A percentile compares a stretch with the other conserved stretches of the same genome.
Conservation (phyloP, 495 filamentous ascomycete species). For the Aspergillus wentii region DNA sequence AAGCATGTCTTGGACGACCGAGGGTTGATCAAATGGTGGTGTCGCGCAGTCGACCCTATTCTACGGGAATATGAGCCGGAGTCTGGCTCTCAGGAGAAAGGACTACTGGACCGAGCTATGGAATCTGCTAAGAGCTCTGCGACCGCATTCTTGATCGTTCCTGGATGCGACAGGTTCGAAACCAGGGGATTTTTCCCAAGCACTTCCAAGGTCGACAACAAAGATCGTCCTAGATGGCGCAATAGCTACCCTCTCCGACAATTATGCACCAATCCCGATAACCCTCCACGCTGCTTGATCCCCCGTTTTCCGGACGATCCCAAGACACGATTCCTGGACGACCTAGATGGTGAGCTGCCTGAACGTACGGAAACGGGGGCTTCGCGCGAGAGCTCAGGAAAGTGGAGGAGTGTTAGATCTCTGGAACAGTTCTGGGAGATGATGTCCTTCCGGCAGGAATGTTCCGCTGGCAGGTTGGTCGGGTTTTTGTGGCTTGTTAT, state of each 20-base stretch:
- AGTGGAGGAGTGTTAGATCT: conserved; percentile 77
- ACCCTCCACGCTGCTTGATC: conserved; percentile 80
- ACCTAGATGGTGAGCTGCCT: conserved; percentile 76
- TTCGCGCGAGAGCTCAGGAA: conserved; percentile 44
- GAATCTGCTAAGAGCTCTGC: conserved; percentile 36
- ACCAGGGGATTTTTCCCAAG: conserved; percentile 58
- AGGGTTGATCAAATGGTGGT: conserved; percentile 93
- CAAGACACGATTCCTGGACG: conserved; percentile 84
- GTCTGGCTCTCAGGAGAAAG: conserved; percentile 27
- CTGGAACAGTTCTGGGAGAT: conserved; percentile 96
- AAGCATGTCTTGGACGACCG: conserved; percentile 96
- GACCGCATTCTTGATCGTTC: conserved; percentile 78
- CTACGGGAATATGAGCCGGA: conserved; percentile 44
- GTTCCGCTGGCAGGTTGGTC: conserved; percentile 81
- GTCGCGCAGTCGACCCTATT: conserved; percentile 74
- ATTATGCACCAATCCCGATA: conserved; percentile 48
- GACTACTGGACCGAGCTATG: conserved; percentile 35
- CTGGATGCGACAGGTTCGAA: conserved; percentile 75
- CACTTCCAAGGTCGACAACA: conserved; percentile 32
- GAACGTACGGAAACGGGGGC: conserved; percentile 22
- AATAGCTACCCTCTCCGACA: conserved; percentile 60
- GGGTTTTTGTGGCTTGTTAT: conserved; percentile 95
- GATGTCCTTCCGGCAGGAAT: conserved; percentile 97
- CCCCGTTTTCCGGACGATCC: conserved; percentile 94
- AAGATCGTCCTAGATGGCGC: conserved; percentile 44